Base-by-base conservation (phyloP, 1,139 yeast genomes). In the Debaryomyces sp. region DNA sequence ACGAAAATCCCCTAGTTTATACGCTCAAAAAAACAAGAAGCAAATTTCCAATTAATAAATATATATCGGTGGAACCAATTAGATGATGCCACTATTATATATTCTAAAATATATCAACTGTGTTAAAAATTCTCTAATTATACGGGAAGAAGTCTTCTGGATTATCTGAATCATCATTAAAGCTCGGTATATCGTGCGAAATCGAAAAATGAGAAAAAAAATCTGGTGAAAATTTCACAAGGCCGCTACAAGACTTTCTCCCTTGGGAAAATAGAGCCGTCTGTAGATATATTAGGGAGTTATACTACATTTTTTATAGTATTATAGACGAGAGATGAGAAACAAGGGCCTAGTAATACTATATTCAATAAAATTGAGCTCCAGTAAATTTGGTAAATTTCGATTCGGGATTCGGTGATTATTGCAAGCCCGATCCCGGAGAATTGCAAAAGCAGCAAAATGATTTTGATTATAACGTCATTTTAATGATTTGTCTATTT, bases 391-490 rank as follows among this genome's bases (percentile, higher is more conserved):
- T 27, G 6, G 13, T 26, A 15, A 32, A 32, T 3, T 32, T 32
- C 35, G 35, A 12, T 12, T 32, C 21, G 30, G 30, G 3, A n/a
- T 32, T 15, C 35, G 5, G n/a, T 15, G 1, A 9, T 13, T 7
- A 15, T 32, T 6, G 35, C 42, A 27, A 26, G 29, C 29, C 43
- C 43, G 43, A 41, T 30, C 22, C 43, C 43, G 43, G 43, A 41
- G 27, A 22, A 30, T 30, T 30, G 37, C 43, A 41, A 41, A 30
- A 41, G 1, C 5, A 2, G 18, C 4, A 4, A 18, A 18, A 18
- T 18, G 2, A 18, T 18, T 18, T 18, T 18, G 21, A 18, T 10
- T 12, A 30, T 10, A 27, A 22, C 12, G n/a, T 13, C 18, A 13
- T 23, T 2, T 5, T 13, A 18, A 41, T 17, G 17, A 30, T 41